Evolutionary conservation across 2,329 filamentous ascomycete genomes (phyloP), one percentile per base, ranked within the genome.

Genomic region (Rugonectria rugulosa): DNA sequence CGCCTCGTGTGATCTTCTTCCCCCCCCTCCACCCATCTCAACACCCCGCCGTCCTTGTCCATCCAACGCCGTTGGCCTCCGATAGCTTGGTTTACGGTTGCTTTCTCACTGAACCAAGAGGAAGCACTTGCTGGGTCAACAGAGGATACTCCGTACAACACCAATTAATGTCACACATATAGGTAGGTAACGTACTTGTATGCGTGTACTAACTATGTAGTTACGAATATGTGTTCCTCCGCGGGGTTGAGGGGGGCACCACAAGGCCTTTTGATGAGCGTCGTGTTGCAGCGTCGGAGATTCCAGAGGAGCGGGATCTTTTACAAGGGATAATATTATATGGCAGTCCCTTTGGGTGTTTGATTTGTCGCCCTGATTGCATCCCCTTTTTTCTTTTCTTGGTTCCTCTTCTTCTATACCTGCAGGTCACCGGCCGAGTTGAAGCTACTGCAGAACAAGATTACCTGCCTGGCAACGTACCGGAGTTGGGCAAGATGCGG

Each of bases 51-150:
- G 29, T 23, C 43, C 29, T 21, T 19, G 44, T 23, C 40, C 24
- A n/a, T 24, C 26, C 15, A 15, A 7, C 31, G 14, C 31, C 31
- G 31, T 14, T 14, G 41, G 8, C 24, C 21, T 53, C 51, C 36
- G 43, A 42, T 37, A 29, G 29, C 43, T 43, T 37, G 37, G 51
- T 43, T 36, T 41, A 34, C 50, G 46, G 41, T 45, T 40, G 26
- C 31, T 41, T 20, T 24, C 36, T 40, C 19, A 9, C 4, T 38
- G 4, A 4, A 7, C 10, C 14, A 19, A 29, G 17, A 34, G 49
- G 32, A 52, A 52, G 32, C 49, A 45, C 42, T n/a, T n/a, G n/a
- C n/a, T n/a, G n/a, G n/a, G n/a, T n/a, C n/a, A n/a, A n/a, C n/a
- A n/a, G n/a, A n/a, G n/a, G n/a, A n/a, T n/a, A n/a, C n/a, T n/a